Evolutionary conservation across 2,329 filamentous ascomycete species (phyloP), one percentile per base, ranked within the genome.

Genomic region (Calonectria honghensis): DNA sequence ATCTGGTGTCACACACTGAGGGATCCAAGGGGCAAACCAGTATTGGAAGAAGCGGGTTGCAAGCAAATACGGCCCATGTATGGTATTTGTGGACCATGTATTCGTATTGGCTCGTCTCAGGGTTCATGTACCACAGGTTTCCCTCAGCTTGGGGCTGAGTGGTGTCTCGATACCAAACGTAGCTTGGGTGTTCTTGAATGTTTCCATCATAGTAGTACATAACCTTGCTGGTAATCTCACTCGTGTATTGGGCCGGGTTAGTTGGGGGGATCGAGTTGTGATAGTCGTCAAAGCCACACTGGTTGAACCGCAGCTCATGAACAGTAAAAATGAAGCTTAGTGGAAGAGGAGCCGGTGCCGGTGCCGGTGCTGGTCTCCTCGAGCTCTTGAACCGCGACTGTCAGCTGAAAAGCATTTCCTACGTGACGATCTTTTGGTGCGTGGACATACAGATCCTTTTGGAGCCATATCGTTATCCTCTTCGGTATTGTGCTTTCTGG

Each of bases 281-380:
- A 20, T 77, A 74, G 0, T 48, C 29, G 5, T 79, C 66, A 3
- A 27, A 11, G 0, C 59, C 68, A 9, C 77, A 77, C 7, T 61
- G 59, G 9, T 77, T 54, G 29, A 85, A 71, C 1, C 70, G 7
- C 4, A 86, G 77, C 51, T 86, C 83, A 72, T 86, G 86, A 57
- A 86, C 80, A 3, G 85, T 79, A 32, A 88, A 88, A 1, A 87
- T 75, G 70, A 88, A 88, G 41, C 79, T 83, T 2, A 81, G 69
- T 16, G 24, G 2, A 10, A 32, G 24, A 2, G 32, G 9, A 37
- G 29, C 13, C 10, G 32, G 9, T 37, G 29, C 13, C 67, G 24
- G 7, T 29, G 31, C n/a, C 39, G 72, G 18, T 9, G 16, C 41
- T 20, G 39, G 51, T 52, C 35, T 68, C 59, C n/a, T 71, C 31